Conservation (phyloP, 805 yeast genomes). For the Candida ovalis region DNA sequence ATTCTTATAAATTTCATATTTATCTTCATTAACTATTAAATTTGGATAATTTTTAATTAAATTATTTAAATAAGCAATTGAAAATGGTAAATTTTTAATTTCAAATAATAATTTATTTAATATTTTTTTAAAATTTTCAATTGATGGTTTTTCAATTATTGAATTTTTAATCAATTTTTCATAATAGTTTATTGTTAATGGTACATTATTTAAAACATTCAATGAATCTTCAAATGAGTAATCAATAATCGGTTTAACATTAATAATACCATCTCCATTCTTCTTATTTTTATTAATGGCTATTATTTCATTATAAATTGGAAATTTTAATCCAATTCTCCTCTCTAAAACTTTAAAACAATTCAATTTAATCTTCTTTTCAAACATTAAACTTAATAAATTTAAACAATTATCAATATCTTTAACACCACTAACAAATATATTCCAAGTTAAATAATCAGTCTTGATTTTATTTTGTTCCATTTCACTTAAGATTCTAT, state of each 20-base stretch:
- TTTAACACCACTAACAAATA: conserved; percentile 7
- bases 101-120: conserved; percentile 9
- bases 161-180: neutral
- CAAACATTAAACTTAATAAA: conserved; percentile 5
- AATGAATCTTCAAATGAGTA: neutral
- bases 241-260: neutral
- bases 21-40: conserved; percentile 1
- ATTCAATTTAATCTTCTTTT: conserved; percentile 7
- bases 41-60: conserved; percentile 5
- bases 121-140: conserved; percentile 6
- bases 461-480: conserved; percentile 3
- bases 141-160: conserved; percentile 1
- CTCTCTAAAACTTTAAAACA: conserved; percentile 2
- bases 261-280: neutral
- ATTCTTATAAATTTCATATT: conserved; percentile 8
- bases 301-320: conserved; percentile 5
- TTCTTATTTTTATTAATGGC: neutral
- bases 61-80: conserved; percentile 16
- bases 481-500: conserved; percentile 7
- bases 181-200: neutral
- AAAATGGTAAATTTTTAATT: conserved; percentile 17
- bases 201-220: neutral
- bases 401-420: conserved; percentile 1
- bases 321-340: conserved; percentile 7
- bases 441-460: conserved; percentile 16